A percentile compares a stretch with the other conserved stretches of the same genome.
Evolutionary conservation across 371 early-diverging fungal genomes (phyloP).

Genomic region (Dinochytrium kinnereticum): DNA sequence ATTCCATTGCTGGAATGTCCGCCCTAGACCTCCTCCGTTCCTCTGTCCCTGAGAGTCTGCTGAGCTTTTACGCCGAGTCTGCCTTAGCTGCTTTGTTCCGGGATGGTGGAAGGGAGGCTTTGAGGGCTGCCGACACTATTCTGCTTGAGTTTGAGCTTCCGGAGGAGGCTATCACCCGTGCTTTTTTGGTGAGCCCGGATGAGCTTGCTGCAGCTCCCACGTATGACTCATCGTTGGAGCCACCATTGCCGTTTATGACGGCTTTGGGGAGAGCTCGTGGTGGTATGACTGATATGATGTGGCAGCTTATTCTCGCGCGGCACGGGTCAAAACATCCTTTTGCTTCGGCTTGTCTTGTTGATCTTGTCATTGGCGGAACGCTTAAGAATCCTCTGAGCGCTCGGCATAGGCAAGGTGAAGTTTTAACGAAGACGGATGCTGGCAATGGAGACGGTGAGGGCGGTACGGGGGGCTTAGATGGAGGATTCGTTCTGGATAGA

Average conservation of each 20-base stretch:
- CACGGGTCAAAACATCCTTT: conserved; percentile 32
- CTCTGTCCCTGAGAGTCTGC: neutral
- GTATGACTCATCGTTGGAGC: neutral
- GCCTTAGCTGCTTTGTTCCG: conserved; percentile 16
- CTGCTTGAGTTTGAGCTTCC: conserved; percentile 22
- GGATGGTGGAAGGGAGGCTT: conserved; percentile 9
- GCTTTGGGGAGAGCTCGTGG: conserved; percentile 24
- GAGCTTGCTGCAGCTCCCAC: neutral
- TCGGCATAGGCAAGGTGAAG: no score
- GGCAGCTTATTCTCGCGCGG: conserved; percentile 35
- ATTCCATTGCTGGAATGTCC: neutral
- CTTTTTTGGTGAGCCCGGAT: conserved; percentile 9
- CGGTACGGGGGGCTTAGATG: neutral
- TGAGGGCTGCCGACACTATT: conserved; percentile 14
- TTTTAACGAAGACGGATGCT: no score
- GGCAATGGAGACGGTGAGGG: neutral
- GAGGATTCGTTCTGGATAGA: neutral
- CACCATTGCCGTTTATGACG: conserved; percentile 32
- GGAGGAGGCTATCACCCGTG: conserved; percentile 15
- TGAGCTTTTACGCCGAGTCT: conserved; percentile 3
- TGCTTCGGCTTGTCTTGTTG: conserved; percentile 32
- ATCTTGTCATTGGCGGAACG: conserved; percentile 36
- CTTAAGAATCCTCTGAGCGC: conserved; percentile 19
- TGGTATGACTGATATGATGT: conserved; percentile 30
- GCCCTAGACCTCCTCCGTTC: conserved; percentile 7